Percentiles rank a stretch among this genome's conserved stretches.
Evolutionary conservation across 257 asterid species (phyloP).

Genomic region (Nyctanthes arbortristis): DNA sequence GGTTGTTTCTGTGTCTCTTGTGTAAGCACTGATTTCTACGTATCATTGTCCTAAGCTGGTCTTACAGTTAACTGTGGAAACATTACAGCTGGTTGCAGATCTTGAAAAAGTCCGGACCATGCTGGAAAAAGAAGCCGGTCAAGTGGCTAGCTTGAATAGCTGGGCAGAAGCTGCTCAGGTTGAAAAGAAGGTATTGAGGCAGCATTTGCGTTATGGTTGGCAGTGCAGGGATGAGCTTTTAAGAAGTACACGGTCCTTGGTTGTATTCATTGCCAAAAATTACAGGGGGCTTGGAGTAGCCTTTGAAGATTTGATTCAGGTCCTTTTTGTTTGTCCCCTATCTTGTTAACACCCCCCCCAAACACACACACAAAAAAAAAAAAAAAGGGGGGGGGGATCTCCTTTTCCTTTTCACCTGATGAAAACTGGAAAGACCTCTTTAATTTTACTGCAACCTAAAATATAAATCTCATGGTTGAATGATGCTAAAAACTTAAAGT

Average conservation of each 20-base stretch:
- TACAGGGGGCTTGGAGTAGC: conserved; percentile 83
- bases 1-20: conserved; percentile 49
- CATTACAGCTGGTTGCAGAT: conserved; percentile 63
- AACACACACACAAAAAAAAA: too few relatives aligned
- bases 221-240: conserved; percentile 82
- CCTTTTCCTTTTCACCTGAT: too few relatives aligned
- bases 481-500: background rate
- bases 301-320: conserved; percentile 87
- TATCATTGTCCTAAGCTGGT: conserved; percentile 5
- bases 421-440: background rate
- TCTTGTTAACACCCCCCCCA: too few relatives aligned
- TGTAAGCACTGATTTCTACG: conserved; percentile 20
- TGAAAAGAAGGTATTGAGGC: conserved; percentile 56
- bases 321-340: conserved; percentile 18
- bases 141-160: conserved; percentile 47
- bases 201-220: conserved; percentile 69
- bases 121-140: conserved; percentile 64
- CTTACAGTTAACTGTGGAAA: conserved; percentile 30
- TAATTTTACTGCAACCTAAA: background rate
- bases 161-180: conserved; percentile 88
- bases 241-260: conserved; percentile 67
- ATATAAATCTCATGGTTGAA: background rate
- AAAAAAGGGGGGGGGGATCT: too few relatives aligned
- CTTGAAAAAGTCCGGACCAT: conserved; percentile 57
- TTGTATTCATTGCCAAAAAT: conserved; percentile 69